These are phyloP conservation scores for Endoconidiophora polonica DNA, from an alignment of 2,329 filamentous ascomycete species.

Conservation along the genomic window DNA sequence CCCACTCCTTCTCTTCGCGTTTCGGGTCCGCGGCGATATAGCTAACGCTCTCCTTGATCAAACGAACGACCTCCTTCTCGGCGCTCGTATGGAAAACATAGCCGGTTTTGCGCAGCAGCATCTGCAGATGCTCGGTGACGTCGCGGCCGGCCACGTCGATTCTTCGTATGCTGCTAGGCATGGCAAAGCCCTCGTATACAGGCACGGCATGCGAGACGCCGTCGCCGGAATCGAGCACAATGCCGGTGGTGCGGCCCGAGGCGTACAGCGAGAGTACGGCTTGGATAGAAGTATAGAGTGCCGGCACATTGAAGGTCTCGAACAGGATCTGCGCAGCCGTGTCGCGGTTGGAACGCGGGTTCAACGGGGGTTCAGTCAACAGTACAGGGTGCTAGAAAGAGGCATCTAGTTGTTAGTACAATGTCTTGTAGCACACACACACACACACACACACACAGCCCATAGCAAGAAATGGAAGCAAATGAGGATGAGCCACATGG, in stretches of 20 bases:
- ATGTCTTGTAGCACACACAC: background rate
- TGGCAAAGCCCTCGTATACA: conserved; percentile 94
- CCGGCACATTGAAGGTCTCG: conserved; percentile 96
- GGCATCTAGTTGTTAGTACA: conserved; percentile 2
- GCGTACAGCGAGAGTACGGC: conserved; percentile 92
- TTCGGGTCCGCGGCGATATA: conserved; percentile 84
- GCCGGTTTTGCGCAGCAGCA: conserved; percentile 75
- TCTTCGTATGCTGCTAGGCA: conserved; percentile 83
- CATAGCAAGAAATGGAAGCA: too few relatives aligned
- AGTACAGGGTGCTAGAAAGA: conserved; percentile 73
- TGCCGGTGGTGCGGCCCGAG: conserved; percentile 85
- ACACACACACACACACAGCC: background rate
- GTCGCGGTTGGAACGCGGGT: conserved; percentile 88
- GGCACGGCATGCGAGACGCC: conserved; percentile 95
- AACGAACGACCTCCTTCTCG: conserved; percentile 95
- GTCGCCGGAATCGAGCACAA: conserved; percentile 88
- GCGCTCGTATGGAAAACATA: conserved; percentile 95
- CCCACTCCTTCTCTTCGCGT: conserved; percentile 94
- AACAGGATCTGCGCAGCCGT: conserved; percentile 95
- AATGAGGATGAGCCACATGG: conserved; percentile 14
- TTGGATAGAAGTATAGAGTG: conserved; percentile 91
- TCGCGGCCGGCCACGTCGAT: conserved; percentile 95
- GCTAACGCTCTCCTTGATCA: conserved; percentile 89
- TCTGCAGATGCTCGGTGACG: conserved; percentile 89
- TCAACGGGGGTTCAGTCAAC: conserved; percentile 87